These are phyloP conservation scores for Starmerella cellae DNA, from an alignment of 805 yeast genomes.

Conservation along the genomic window DNA sequence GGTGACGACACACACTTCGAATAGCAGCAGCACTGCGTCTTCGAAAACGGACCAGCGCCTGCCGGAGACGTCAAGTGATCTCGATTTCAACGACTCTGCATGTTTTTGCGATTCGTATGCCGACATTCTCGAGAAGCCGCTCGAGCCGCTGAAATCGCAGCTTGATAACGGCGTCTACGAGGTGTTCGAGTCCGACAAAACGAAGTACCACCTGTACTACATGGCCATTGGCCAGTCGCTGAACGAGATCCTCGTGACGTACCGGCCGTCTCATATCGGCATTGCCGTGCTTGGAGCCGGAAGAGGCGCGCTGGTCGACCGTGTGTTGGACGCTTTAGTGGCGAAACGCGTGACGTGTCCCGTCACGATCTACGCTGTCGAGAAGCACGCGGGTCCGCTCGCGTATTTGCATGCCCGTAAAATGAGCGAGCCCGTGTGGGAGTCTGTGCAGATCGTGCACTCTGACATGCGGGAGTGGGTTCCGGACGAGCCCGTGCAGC, in stretches of 20 bases:
- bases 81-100: too few relatives aligned
- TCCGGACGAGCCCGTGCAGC: slow-evolving; percentile 33
- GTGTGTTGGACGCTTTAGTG: slow-evolving; percentile 32
- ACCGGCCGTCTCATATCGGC: slow-evolving; percentile 10
- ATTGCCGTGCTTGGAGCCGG: slow-evolving; percentile 73
- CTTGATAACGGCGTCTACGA: slow-evolving; percentile 49
- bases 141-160: slow-evolving; percentile 54
- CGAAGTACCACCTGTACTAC: slow-evolving; percentile 58
- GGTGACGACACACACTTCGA: not conserved
- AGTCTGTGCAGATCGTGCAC: slow-evolving; percentile 37
- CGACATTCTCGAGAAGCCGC: slow-evolving; percentile 44
- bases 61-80: too few relatives aligned
- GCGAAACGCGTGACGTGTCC: slow-evolving; percentile 22
- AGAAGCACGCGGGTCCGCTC: slow-evolving; percentile 54
- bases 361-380: slow-evolving; percentile 44
- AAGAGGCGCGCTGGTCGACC: slow-evolving; percentile 63
- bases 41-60: too few relatives aligned
- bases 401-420: slow-evolving; percentile 39
- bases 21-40: not conserved
- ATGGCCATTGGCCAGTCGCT: slow-evolving; percentile 49
- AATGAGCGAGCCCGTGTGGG: slow-evolving; percentile 36
- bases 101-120: slow-evolving; percentile 17
- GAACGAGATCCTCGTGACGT: slow-evolving; percentile 16
- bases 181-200: slow-evolving; percentile 55
- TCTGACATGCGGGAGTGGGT: slow-evolving; percentile 49